Percentiles rank a stretch among this genome's conserved stretches.
Evolutionary conservation across 2,329 filamentous ascomycete species (phyloP).

Genomic region (Ceratocystis ficicola): DNA sequence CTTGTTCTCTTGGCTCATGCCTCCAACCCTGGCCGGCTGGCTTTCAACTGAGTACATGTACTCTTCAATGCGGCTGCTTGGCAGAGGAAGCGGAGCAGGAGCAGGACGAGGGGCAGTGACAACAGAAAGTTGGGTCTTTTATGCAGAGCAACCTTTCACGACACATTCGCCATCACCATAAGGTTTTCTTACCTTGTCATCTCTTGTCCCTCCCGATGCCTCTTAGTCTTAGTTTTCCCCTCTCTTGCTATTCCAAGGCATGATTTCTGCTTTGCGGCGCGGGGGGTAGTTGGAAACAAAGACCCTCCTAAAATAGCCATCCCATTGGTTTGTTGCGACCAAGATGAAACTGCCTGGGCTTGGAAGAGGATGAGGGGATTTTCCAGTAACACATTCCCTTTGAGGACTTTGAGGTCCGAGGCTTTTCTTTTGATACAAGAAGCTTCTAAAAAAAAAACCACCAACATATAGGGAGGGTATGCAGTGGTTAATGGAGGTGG

Average conservation of each 20-base stretch:
- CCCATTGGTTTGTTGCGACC: slow-evolving; percentile 2
- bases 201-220: neutral
- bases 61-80: neutral
- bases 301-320: neutral
- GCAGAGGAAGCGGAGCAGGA: neutral
- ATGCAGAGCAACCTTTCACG: neutral
- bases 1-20: neutral
- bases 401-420: neutral
- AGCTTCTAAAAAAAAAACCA: neutral
- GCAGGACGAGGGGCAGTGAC: neutral
- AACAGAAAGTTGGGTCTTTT: neutral
- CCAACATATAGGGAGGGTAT: neutral
- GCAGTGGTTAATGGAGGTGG: neutral
- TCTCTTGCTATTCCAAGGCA: neutral
- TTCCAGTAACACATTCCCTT: neutral
- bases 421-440: neutral
- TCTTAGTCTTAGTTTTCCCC: neutral
- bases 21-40: neutral
- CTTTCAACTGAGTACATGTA: neutral
- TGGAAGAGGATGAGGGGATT: neutral
- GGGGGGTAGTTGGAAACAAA: neutral
- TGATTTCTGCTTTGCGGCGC: neutral
- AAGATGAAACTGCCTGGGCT: slow-evolving; percentile 6
- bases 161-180: neutral
- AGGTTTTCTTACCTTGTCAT: neutral